A percentile compares a stretch with the other conserved stretches of the same genome.
phyloP scores from a whole-genome alignment of 2,329 filamentous ascomycete species.

The Aspergillus japonicus region DNA sequence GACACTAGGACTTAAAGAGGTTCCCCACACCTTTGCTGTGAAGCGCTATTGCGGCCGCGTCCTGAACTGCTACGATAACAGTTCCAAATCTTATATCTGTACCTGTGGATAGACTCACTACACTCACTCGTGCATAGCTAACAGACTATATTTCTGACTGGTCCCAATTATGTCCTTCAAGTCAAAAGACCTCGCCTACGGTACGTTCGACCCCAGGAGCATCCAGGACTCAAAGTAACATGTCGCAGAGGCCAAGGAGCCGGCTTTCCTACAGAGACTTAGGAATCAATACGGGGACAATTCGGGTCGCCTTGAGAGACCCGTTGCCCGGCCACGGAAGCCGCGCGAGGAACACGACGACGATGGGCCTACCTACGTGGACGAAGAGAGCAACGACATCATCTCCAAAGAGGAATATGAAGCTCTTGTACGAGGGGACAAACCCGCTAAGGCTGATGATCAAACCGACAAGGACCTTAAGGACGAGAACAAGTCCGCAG shows the following conservation, averaged over 20 bases:
- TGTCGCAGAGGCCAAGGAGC: constrained; percentile 41
- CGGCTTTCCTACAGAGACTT: constrained; percentile 45
- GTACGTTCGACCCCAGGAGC: constrained; percentile 24
- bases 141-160: constrained; percentile 10
- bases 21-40: neutral
- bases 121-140: neutral
- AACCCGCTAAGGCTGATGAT: constrained; percentile 15
- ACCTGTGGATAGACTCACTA: neutral
- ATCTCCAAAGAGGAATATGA: constrained; percentile 47
- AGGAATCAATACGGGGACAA: constrained; percentile 38
- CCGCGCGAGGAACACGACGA: constrained; percentile 37
- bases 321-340: constrained; percentile 37
- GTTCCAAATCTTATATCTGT: too few species aligned
- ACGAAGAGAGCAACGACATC: constrained; percentile 45
- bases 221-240: constrained; percentile 7
- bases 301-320: constrained; percentile 38
- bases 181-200: constrained; percentile 45
- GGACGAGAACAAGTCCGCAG: constrained; percentile 10
- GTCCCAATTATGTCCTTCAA: constrained; percentile 39
- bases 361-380: constrained; percentile 46
- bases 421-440: constrained; percentile 34
- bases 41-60: neutral
- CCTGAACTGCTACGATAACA: neutral
- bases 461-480: constrained; percentile 7
- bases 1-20: neutral